Evolutionary conservation across 108 stramenopile species (phyloP), one percentile per base, ranked within the genome.

Genomic region (Nannochloropsis gaditana): DNA sequence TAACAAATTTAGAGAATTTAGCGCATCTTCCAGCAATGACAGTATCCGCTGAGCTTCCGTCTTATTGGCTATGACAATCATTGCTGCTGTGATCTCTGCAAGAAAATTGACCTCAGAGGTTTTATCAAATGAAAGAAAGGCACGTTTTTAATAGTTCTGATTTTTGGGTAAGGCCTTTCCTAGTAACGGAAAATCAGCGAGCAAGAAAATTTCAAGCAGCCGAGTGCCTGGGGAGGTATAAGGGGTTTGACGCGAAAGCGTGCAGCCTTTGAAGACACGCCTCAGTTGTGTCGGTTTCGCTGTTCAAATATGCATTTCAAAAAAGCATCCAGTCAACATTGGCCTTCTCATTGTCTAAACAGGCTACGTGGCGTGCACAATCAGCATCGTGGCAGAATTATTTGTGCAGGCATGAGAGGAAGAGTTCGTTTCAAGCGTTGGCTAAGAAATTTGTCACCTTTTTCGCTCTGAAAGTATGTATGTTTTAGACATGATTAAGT

Each of bases 401-500:
- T 87, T 84, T 83, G 80, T 47, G 45, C 80, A 43, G 31, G 59
- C 59, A n/a, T 15, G 59, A n/a, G 59, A 73, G n/a, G 59, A n/a
- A n/a, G 59, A 73, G 79, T 21, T 87, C 11, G 84, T 84, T 2
- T 5, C 87, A 87, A 43, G 86, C 86, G 80, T 82, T 83, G 83
- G 86, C 79, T 2, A 21, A 84, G 11, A 87, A 83, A 21, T 45
- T 87, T 83, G 84, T 80, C 21, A 80, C 84, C 2, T 92, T 95
- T 21, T 79, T 90, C 9, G 90, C 93, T 11, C 90, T 97, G 21
- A 94, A 94, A 2, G 43, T 92, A 5, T 96, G 95, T 85, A 95
- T 94, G 3, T 83, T 95, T 42, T 81, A 91, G 42, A 92, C 50
- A 93, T 96, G 83, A 94, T 94, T 84, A 96, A 98, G 89, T 89